Evolutionary conservation across 163 green algal genomes (phyloP).

Genomic region (Chlamydomonas reinhardtii): DNA sequence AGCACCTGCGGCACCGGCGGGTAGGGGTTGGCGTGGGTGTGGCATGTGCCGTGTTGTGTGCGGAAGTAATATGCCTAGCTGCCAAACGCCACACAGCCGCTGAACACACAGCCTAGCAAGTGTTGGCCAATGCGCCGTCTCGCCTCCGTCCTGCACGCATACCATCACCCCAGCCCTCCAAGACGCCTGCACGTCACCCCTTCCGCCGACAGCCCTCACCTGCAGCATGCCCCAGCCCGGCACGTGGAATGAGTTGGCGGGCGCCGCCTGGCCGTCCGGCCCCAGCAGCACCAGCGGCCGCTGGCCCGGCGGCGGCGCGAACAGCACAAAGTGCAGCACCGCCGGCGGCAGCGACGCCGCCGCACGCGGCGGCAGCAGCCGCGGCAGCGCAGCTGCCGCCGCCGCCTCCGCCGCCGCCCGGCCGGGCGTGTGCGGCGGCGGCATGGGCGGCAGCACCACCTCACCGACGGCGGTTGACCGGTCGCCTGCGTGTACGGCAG

Average conservation of each 20-base stretch:
- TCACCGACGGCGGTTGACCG: conserved; percentile 5
- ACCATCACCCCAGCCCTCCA: too few relatives aligned
- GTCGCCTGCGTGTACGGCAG: background rate
- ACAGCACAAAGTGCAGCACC: conserved; percentile 77
- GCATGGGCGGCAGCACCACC: conserved; percentile 1
- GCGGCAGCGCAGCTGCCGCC: conserved; percentile 5
- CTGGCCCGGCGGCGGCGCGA: conserved; percentile 64
- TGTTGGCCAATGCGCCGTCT: too few relatives aligned
- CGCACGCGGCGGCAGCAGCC: background rate
- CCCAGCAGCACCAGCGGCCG: conserved; percentile 67
- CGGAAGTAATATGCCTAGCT: background rate
- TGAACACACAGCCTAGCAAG: too few relatives aligned
- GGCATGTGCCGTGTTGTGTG: background rate
- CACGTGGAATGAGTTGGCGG: conserved; percentile 8
- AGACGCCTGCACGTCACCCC: too few relatives aligned
- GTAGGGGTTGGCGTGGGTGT: too few relatives aligned
- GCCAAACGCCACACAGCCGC: too few relatives aligned
- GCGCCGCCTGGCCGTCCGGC: background rate
- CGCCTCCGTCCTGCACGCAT: too few relatives aligned
- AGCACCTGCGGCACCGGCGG: conserved; percentile 33
- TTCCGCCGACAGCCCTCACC: background rate
- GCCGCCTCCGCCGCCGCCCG: background rate
- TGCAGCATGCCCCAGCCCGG: conserved; percentile 44
- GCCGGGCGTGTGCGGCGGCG: background rate
- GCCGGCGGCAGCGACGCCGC: conserved; percentile 43